Evolutionary conservation across 176 grass and related monocot genomes (phyloP), one percentile per base, ranked within the genome.

Genomic region (Aegilops speltoides): DNA sequence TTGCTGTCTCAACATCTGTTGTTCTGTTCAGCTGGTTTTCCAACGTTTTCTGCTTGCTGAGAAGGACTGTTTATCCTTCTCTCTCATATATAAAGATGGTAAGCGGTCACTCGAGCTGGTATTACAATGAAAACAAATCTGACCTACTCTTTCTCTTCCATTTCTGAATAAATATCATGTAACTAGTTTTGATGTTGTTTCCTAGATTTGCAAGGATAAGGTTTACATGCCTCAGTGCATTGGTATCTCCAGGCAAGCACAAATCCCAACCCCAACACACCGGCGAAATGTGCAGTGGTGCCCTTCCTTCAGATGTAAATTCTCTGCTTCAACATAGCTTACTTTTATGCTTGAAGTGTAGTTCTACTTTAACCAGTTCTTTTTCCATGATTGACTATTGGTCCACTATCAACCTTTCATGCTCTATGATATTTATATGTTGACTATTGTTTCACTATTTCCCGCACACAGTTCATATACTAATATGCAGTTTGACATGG

Each of bases 121-220:
- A 87, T 75, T 50, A 3, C 50, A 81, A 67, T 17, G 54, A 32
- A 40, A 36, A 68, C 46, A 23, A 78, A 56, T 88, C 75, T 57
- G 70, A 31, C 11, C 78, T 83, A 7, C 84, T 86, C 16, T 64
- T 73, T 77, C 25, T 81, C 15, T 84, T 88, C 52, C 34, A 8
- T 85, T 79, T 86, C n/a, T 14, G 28, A 13, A 9, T 85, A 41
- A 62, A 50, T 57, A 41, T 14, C 20, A 56, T 63, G 28, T 86
- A 29, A 68, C 84, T 72, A 81, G 77, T 63, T 77, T 32, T 64
- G 6, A 48, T 87, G 17, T 57, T 75, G 1, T 81, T 80, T 73
- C 7, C 70, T 61, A 98, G 96, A 92, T 94, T 62, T 98, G 96
- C 90, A 98, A 96, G 85, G 93, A 96, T 94, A 98, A 98, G 83